phyloP scores from a whole-genome alignment of 2,329 filamentous ascomycete species.

The Cercospora nicotianae region DNA sequence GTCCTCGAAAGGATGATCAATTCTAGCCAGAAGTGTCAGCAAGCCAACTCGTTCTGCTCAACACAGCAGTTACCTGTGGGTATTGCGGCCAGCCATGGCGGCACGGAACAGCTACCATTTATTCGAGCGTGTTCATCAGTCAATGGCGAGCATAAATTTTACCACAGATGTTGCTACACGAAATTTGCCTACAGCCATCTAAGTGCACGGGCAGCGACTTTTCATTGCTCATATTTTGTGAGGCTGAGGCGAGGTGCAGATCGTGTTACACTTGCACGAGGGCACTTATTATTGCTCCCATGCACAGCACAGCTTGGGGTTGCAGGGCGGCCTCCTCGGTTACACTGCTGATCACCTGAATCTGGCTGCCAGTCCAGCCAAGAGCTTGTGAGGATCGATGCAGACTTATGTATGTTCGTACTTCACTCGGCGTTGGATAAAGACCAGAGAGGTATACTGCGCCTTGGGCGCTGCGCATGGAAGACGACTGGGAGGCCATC shows the following conservation, averaged over 20 bases:
- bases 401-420: background rate
- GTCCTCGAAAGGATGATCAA: slow-evolving; percentile 8
- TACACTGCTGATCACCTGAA: background rate
- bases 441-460: background rate
- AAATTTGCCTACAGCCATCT: background rate
- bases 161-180: background rate
- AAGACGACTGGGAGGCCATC: too few relatives aligned
- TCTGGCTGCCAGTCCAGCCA: background rate
- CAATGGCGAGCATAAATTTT: background rate
- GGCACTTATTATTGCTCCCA: background rate
- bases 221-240: background rate
- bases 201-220: background rate
- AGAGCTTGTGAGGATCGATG: background rate
- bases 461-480: background rate
- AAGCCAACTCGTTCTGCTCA: background rate
- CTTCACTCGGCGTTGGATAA: background rate
- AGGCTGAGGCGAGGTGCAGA: background rate
- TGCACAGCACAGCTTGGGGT: background rate
- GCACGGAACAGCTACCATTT: background rate
- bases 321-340: slow-evolving; percentile 1
- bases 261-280: background rate
- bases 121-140: background rate
- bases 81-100: background rate
- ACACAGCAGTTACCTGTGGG: background rate
- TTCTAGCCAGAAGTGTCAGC: background rate